Evolutionary conservation across 306 rosid genomes (phyloP), one percentile per base, ranked within the genome.

Genomic region (Pyrus pyrifolia): DNA sequence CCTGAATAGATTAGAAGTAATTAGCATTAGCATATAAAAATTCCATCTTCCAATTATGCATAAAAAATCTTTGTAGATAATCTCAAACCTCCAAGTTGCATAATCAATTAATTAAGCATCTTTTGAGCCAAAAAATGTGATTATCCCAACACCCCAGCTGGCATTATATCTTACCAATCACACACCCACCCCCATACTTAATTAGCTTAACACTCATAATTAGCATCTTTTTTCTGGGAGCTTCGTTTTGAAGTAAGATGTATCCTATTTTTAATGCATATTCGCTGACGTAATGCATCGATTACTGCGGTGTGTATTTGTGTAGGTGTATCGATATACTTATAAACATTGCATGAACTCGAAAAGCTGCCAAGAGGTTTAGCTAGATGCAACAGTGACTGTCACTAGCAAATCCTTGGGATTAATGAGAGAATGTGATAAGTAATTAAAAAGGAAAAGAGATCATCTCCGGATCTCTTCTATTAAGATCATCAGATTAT

Each of bases 1-100:
- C 88, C 89, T 83, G 91, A 62, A n/a, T 17, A 70, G 62, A 45
- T 23, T 74, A 83, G 58, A 33, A 18, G 21, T 12, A 44, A 45
- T 45, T 45, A 44, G 15, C 61, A 62, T 12, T 27, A 60, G 42
- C 3, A 4, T 58, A 31, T 6, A 27, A 22, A 0, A 40, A 21
- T 67, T 8, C 33, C n/a, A 18, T n/a, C 29, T 15, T n/a, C 22
- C 11, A 23, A 72, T 35, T 22, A 12, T 4, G 52, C 66, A 8
- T n/a, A 7, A 13, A 30, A 52, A 35, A 0, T 38, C 15, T 11
- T 12, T 6, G 11, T 3, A 35, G 29, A 52, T 18, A 15, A 44
- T 27, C 21, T 45, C 6, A 11, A 58, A 74, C 6, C 76, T 29
- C 27, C 22, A 44, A 44, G 30, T 61, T 3, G 70, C 13, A 19